Evolutionary conservation across 2,329 filamentous ascomycete genomes (phyloP).

Genomic region (Ophiocordyceps camponoti-rufipedis): DNA sequence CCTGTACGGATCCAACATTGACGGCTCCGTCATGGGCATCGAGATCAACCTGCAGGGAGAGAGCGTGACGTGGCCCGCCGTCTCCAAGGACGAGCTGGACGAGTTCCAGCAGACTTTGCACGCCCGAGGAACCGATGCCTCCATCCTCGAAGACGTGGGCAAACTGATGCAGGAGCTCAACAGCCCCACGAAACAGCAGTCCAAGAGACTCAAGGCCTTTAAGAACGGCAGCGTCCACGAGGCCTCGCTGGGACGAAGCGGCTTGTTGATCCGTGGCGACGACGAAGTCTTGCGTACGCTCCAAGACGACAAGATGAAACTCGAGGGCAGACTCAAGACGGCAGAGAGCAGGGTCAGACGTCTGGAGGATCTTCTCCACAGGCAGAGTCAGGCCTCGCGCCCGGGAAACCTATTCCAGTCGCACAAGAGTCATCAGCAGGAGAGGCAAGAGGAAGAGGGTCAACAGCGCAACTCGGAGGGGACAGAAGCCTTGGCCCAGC

Average conservation of each 20-base stretch:
- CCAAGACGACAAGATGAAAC: conserved; percentile 64
- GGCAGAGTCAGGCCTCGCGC: conserved; percentile 47
- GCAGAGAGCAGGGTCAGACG: conserved; percentile 79
- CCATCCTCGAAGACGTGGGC: conserved; percentile 50
- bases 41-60: conserved; percentile 76
- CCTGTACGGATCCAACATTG: conserved; percentile 48
- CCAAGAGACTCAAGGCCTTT: conserved; percentile 77
- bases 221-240: conserved; percentile 94
- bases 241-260: conserved; percentile 70
- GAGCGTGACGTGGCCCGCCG: conserved; percentile 60
- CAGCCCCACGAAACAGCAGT: conserved; percentile 69
- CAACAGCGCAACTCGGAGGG: conserved; percentile 25
- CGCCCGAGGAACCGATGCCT: conserved; percentile 44
- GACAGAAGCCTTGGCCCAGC: conserved; percentile 25
- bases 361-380: conserved; percentile 79
- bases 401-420: conserved; percentile 37
- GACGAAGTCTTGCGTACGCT: conserved; percentile 62
- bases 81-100: conserved; percentile 59
- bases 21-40: conserved; percentile 54
- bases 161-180: conserved; percentile 66
- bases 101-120: conserved; percentile 52
- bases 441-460: conserved; percentile 30
- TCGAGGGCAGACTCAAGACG: conserved; percentile 60
- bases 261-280: conserved; percentile 68
- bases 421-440: conserved; percentile 24